A percentile compares a stretch with the other conserved stretches of the same genome.
These are phyloP conservation scores for Geosmithia morbida DNA, from an alignment of 2,329 filamentous ascomycete species.

Conservation along the genomic window DNA sequence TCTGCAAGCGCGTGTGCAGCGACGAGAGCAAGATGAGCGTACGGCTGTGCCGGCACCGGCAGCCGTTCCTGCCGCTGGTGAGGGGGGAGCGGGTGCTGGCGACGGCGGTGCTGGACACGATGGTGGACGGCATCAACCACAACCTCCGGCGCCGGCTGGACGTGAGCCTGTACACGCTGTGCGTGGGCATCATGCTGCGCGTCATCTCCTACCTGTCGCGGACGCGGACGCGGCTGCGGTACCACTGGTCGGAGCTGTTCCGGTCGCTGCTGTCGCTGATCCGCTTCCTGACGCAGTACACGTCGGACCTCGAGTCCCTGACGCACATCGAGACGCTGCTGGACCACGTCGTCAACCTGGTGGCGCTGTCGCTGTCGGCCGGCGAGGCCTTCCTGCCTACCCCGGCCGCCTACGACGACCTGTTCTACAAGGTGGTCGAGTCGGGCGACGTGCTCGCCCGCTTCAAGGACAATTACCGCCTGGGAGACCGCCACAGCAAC, in stretches of 20 bases:
- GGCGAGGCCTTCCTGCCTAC: slow-evolving; percentile 87
- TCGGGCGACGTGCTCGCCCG: slow-evolving; percentile 68
- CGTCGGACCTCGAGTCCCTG: slow-evolving; percentile 56
- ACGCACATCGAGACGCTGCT: slow-evolving; percentile 60
- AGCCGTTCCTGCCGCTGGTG: slow-evolving; percentile 68
- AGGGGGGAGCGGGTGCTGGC: slow-evolving; percentile 59
- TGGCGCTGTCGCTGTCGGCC: slow-evolving; percentile 70
- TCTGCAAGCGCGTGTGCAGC: slow-evolving; percentile 75
- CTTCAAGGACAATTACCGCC: slow-evolving; percentile 64
- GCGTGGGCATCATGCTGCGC: slow-evolving; percentile 68
- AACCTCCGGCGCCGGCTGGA: slow-evolving; percentile 80
- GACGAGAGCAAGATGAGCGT: slow-evolving; percentile 61
- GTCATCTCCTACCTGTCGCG: slow-evolving; percentile 74
- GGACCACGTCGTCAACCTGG: slow-evolving; percentile 63
- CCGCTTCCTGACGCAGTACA: slow-evolving; percentile 81
- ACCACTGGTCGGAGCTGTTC: slow-evolving; percentile 96
- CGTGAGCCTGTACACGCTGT: slow-evolving; percentile 69
- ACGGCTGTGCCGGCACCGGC: slow-evolving; percentile 76
- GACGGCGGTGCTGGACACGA: slow-evolving; percentile 66
- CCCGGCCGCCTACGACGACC: slow-evolving; percentile 78
- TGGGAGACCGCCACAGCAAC: slow-evolving; percentile 42
- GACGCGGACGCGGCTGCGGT: slow-evolving; percentile 64
- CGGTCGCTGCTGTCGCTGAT: slow-evolving; percentile 75
- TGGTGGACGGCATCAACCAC: slow-evolving; percentile 86
- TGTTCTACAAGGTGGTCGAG: slow-evolving; percentile 98